Evolutionary conservation across 768 basidiomycete genomes (phyloP).

Genomic region (Multifurca ochricompacta): DNA sequence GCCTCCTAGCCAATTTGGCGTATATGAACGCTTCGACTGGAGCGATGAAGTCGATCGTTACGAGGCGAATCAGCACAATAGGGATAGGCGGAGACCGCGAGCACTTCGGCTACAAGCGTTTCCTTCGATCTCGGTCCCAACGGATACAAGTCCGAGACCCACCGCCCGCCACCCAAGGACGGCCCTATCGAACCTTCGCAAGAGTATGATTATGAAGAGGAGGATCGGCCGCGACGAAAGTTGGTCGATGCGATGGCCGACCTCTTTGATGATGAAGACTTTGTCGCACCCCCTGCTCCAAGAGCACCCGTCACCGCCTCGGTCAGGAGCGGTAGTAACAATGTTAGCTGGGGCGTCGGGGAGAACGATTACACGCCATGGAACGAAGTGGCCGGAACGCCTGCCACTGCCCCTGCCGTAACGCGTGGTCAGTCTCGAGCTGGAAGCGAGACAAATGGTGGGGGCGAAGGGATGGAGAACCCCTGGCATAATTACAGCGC

Average conservation of each 20-base stretch:
- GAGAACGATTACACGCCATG: not conserved
- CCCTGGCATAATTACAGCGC: slow-evolving; percentile 2
- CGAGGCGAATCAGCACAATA: not conserved
- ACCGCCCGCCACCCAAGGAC: not conserved
- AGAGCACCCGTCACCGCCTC: not conserved
- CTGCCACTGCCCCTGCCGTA: not conserved
- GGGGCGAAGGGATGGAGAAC: not conserved
- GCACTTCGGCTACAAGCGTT: not conserved
- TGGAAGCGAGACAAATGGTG: no score
- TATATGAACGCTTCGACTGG: slow-evolving; percentile 2
- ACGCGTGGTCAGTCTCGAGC: not conserved
- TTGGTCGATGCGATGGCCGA: not conserved
- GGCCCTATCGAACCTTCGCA: not conserved
- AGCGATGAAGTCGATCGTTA: slow-evolving; percentile 1
- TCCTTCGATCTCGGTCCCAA: not conserved
- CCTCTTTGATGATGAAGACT: not conserved
- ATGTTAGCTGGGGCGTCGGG: not conserved
- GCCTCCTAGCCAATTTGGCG: not conserved
- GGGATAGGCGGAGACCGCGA: not conserved
- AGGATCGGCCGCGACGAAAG: not conserved
- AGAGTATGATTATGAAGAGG: not conserved
- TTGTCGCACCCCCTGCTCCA: no score
- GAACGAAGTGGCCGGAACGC: not conserved
- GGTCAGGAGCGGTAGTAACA: not conserved
- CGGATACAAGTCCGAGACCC: not conserved